phyloP scores from a whole-genome alignment of 768 basidiomycete species.

The Lentinula detonsa region DNA sequence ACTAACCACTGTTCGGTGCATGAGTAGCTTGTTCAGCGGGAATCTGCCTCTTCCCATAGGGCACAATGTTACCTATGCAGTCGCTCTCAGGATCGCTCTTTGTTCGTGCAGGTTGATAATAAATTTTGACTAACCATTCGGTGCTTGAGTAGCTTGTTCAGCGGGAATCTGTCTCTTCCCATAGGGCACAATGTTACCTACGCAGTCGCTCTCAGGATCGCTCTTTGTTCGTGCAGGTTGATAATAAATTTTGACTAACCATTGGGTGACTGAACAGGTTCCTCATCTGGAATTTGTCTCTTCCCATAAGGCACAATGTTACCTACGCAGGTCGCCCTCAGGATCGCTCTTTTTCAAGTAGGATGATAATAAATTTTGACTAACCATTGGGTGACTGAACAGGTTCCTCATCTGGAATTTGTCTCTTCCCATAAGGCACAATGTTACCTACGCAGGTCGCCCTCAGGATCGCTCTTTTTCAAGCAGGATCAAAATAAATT shows the following conservation, averaged over 20 bases:
- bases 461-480: too few species aligned
- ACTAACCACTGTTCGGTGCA: too few species aligned
- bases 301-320: neutral
- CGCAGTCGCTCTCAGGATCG: neutral
- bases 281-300: slow-evolving; percentile 21
- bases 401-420: neutral
- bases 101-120: neutral
- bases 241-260: too few species aligned
- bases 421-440: neutral
- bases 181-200: neutral
- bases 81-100: too few species aligned
- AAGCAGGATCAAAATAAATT: slow-evolving; percentile 10
- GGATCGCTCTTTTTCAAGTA: neutral
- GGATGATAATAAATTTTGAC: neutral
- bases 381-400: slow-evolving; percentile 3
- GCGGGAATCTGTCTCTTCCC: too few species aligned
- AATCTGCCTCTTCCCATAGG: slow-evolving; percentile 11
- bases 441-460: neutral
- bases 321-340: neutral
- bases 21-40: neutral
- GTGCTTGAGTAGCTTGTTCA: too few species aligned
- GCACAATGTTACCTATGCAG: neutral
- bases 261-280: slow-evolving; percentile 18
- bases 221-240: too few species aligned
- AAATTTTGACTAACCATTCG: slow-evolving; percentile 19